Conservation (phyloP, 2,329 filamentous ascomycete genomes). For the Paraphoma sp. region DNA sequence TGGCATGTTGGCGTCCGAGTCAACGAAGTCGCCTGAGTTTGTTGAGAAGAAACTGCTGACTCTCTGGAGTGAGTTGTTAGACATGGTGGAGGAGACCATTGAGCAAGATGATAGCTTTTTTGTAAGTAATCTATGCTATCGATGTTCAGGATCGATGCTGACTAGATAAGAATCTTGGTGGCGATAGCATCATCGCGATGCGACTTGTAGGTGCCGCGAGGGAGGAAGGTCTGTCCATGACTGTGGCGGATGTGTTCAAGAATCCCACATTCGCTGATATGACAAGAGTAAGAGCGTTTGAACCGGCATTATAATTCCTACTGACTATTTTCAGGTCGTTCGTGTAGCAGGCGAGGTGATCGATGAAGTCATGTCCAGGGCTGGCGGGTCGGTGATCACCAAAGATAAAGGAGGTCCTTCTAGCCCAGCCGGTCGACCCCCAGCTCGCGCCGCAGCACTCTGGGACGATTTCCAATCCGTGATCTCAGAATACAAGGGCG, state of each 20-base stretch:
- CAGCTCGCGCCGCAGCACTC: constrained; percentile 26
- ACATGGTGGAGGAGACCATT: constrained; percentile 43
- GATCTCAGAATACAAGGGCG: constrained; percentile 33
- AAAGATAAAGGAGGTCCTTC: constrained; percentile 24
- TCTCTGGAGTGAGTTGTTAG: constrained; percentile 40
- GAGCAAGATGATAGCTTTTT: constrained; percentile 43
- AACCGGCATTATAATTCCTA: neutral
- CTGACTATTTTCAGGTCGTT: constrained; percentile 33
- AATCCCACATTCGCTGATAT: constrained; percentile 44
- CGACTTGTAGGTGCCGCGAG: constrained; percentile 41
- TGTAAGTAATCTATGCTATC: constrained; percentile 13
- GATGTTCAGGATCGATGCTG: neutral
- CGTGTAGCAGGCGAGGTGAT: constrained; percentile 44
- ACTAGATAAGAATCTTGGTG: constrained; percentile 32
- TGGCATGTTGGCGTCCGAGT: constrained; percentile 38
- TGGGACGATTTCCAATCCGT: constrained; percentile 41
- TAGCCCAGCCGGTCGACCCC: constrained; percentile 17
- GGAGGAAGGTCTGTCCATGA: constrained; percentile 43
- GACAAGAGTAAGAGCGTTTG: constrained; percentile 28
- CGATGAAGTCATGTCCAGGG: constrained; percentile 43
- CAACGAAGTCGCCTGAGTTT: constrained; percentile 37
- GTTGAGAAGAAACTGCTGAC: constrained; percentile 42
- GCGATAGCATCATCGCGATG: constrained; percentile 45
- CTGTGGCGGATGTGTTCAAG: constrained; percentile 44
- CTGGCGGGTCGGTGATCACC: constrained; percentile 23